Evolutionary conservation across 805 yeast species (phyloP).

Genomic region (Kluyveromyces siamensis): DNA sequence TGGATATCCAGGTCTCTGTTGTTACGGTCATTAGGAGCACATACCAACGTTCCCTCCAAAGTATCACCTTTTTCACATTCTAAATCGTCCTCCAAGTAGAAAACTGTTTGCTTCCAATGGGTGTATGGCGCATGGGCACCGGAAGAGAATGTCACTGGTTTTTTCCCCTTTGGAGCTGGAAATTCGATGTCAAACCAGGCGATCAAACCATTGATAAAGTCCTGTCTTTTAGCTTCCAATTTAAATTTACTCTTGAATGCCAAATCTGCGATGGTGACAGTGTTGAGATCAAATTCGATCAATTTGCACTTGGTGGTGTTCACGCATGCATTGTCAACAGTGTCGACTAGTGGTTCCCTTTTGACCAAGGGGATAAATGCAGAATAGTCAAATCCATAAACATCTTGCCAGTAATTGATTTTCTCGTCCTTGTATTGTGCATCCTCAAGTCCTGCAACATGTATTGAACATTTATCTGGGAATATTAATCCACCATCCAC

Average conservation of each 20-base stretch:
- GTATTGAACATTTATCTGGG: constrained; percentile 89
- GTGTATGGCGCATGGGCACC: constrained; percentile 93
- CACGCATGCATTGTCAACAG: constrained; percentile 72
- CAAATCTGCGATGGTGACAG: constrained; percentile 73
- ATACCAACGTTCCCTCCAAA: constrained; percentile 61
- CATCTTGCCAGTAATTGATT: constrained; percentile 90
- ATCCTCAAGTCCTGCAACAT: constrained; percentile 88
- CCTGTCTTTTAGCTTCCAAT: constrained; percentile 67
- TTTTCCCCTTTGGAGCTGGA: constrained; percentile 46
- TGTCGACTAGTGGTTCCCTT: constrained; percentile 92
- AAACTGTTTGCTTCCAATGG: constrained; percentile 98
- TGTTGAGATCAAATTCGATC: constrained; percentile 81
- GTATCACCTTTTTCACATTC: constrained; percentile 69
- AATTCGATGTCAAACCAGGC: constrained; percentile 95
- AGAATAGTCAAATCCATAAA: constrained; percentile 91
- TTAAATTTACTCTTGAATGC: constrained; percentile 66
- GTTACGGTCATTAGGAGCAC: constrained; percentile 67
- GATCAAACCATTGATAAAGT: constrained; percentile 77
- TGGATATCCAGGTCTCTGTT: constrained; percentile 88
- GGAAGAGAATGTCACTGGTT: constrained; percentile 69
- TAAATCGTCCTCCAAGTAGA: constrained; percentile 76
- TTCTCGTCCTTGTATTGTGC: constrained; percentile 86
- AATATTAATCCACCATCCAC: constrained; percentile 75
- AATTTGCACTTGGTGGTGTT: constrained; percentile 64
- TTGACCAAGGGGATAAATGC: constrained; percentile 82